Evolutionary conservation across 2,329 filamentous ascomycete genomes (phyloP), one percentile per base, ranked within the genome.

Genomic region (Oidium heveae): DNA sequence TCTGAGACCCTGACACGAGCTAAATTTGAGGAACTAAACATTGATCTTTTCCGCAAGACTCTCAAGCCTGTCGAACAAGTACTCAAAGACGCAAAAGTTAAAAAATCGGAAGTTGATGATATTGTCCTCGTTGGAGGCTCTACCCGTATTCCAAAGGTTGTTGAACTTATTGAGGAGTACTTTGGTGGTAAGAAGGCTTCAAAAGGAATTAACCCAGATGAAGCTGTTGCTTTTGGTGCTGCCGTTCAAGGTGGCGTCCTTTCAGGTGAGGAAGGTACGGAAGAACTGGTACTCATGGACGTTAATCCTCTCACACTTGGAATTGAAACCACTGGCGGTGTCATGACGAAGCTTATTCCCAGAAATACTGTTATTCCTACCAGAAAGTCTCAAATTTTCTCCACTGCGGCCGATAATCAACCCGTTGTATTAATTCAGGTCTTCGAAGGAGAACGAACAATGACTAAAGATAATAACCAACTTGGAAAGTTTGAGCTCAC

Each of bases 371-470:
- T 89, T 62, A 95, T 96, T 65, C 91, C 91, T 59, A 96, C 89
- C 73, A 95, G 95, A 86, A 98, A 96, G 80, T 94, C 88, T 32
- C 87, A 96, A 76, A 86, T 93, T 66, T 98, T 96, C 85, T 95
- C 89, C 37, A 96, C 89, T 69, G 94, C 94, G 81, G 88, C 85
- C 64, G 91, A 96, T 79, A 96, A 96, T 84, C 89, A 98, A 78
- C 89, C 89, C 58, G 89, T 88, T 83, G 89, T 98, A 66, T 80
- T 96, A 57, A 96, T 96, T 70, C 91, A 96, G 76, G 89, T 96
- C 67, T 96, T 86, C 74, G 89, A 96, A 78, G 91, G 89, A 78
- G 89, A 96, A 77, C 88, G 89, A 74, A 86, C 91, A 67, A 83
- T 86, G 67, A 96, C 89, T 67, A 95, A 95, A 84, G 89, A 96